Evolutionary conservation across 2,329 filamentous ascomycete species (phyloP), one percentile per base, ranked within the genome.

Genomic region (Gaeumannomyces tritici): DNA sequence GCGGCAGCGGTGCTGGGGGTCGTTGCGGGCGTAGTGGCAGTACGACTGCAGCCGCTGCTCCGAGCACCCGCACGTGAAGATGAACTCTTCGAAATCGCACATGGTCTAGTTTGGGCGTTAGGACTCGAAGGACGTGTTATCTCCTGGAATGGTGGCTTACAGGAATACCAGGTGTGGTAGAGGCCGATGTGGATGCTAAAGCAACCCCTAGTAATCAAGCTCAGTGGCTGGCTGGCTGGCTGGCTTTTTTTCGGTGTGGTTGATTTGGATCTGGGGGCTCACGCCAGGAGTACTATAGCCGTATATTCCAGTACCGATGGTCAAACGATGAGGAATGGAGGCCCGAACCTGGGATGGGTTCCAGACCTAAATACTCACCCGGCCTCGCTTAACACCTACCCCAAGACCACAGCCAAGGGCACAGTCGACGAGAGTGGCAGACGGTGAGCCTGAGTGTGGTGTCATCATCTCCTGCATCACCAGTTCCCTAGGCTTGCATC

Each of bases 11-110:
- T 92, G 88, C 65, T 82, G 79, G 0, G 84, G 84, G 67, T 91
- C 86, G 70, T 89, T 90, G 63, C 89, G 86, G 7, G 89, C 88
- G 67, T 85, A 86, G 74, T 92, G 89, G 73, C 89, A 93, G 73
- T 90, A 83, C 28, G 84, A 85, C 69, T 87, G 85, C 33, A 89
- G 77, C 26, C 85, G 82, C 29, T 80, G 74, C 21, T 77, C 75
- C 6, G 78, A 80, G 74, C 91, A 88, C 33, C 79, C 79, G 75
- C 89, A 93, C 61, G 72, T 74, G 71, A 88, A 91, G 64, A 83
- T 72, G 67, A 89, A 88, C 65, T 87, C 83, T 71, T 92, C 88
- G 73, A 78, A 91, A 70, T 88, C 83, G 68, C 87, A 90, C 88
- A 90, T 90, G 51, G 67, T 76, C 68, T 12, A 18, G 42, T 26